Percentiles rank a stretch among this genome's conserved stretches.
Conservation (phyloP, 257 asterid species). For the Plectranthus barbatus region DNA sequence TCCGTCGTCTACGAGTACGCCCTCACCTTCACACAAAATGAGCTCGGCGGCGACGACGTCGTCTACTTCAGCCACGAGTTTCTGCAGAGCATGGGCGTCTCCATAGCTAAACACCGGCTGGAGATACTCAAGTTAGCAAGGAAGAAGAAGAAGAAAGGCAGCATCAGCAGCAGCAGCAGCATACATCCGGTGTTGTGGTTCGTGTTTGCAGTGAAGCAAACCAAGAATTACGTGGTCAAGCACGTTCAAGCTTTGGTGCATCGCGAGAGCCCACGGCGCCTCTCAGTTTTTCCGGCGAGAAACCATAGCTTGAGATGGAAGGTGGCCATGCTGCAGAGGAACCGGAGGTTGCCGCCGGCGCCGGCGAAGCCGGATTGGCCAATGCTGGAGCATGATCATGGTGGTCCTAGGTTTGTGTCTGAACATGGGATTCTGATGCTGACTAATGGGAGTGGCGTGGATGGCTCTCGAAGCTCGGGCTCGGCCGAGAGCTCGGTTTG, state of each 20-base stretch:
- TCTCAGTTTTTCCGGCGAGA: constrained; percentile 25
- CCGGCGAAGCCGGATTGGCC: constrained; percentile 22
- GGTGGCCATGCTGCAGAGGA: constrained; percentile 57
- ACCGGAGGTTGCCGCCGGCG: constrained; percentile 15
- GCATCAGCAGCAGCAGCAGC: too few relatives aligned
- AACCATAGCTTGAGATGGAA: constrained; percentile 63
- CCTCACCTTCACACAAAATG: constrained; percentile 41
- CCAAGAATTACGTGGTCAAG: constrained; percentile 38
- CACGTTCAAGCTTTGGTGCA: constrained; percentile 16
- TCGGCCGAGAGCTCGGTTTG: constrained; percentile 18
- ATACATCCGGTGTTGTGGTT: constrained; percentile 37
- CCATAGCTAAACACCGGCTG: constrained; percentile 65
- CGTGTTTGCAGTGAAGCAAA: constrained; percentile 37
- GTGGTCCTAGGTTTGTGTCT: constrained; percentile 10
- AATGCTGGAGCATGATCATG: constrained; percentile 3
- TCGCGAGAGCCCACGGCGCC: constrained; percentile 19
- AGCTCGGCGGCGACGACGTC: constrained; percentile 56
- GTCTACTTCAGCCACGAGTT: constrained; percentile 64
- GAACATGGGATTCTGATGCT: constrained; percentile 30
- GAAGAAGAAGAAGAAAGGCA: constrained; percentile 22
- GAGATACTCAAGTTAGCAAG: constrained; percentile 68
- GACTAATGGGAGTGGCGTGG: constrained; percentile 40
- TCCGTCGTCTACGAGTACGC: constrained; percentile 43
- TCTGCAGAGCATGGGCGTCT: constrained; percentile 76
- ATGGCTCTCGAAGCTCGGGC: constrained; percentile 11